A percentile compares a stretch with the other conserved stretches of the same genome.
Conservation (phyloP, 352 stramenopile genomes). For the Bremia lactucae region DNA sequence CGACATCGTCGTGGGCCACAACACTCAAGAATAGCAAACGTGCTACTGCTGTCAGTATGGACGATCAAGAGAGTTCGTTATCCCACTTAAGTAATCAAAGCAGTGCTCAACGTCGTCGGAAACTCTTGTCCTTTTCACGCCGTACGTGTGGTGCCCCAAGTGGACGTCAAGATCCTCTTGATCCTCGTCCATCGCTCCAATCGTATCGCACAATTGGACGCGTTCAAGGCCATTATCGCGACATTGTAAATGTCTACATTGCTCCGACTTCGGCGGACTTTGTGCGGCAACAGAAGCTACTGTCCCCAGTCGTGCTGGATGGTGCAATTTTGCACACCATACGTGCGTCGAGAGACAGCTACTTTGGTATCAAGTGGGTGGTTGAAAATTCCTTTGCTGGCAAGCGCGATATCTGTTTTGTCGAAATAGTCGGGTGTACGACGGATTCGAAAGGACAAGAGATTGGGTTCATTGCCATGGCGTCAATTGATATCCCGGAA, state of each 20-base stretch:
- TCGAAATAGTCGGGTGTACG: slow-evolving; percentile 43
- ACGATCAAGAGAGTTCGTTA: too few species aligned
- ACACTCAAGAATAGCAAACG: slow-evolving; percentile 8
- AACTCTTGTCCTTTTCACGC: slow-evolving; percentile 2
- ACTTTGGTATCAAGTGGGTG: slow-evolving; percentile 44
- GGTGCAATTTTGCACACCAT: slow-evolving; percentile 31
- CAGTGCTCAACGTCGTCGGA: slow-evolving; percentile 4
- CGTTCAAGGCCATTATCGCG: slow-evolving; percentile 39
- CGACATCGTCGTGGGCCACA: slow-evolving; percentile 15
- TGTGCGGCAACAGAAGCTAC: slow-evolving; percentile 31
- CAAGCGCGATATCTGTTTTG: slow-evolving; percentile 33
- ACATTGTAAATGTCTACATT: slow-evolving; percentile 34
- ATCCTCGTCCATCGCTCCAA: slow-evolving; percentile 15
- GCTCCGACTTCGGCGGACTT: slow-evolving; percentile 28
- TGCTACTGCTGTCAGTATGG: slow-evolving; percentile 5
- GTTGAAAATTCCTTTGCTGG: slow-evolving; percentile 19
- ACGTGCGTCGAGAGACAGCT: slow-evolving; percentile 23
- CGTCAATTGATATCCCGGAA: slow-evolving; percentile 35
- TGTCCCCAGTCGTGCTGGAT: slow-evolving; percentile 33
- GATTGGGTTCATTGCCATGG: slow-evolving; percentile 28
- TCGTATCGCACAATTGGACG: slow-evolving; percentile 36
- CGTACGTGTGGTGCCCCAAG: slow-evolving; percentile 6
- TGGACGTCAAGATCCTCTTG: slow-evolving; percentile 4
- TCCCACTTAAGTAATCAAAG: too few species aligned
- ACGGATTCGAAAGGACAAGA: slow-evolving; percentile 25